Evolutionary conservation across 306 rosid species (phyloP), one percentile per base, ranked within the genome.

Genomic region (Acacia crassicarpa): DNA sequence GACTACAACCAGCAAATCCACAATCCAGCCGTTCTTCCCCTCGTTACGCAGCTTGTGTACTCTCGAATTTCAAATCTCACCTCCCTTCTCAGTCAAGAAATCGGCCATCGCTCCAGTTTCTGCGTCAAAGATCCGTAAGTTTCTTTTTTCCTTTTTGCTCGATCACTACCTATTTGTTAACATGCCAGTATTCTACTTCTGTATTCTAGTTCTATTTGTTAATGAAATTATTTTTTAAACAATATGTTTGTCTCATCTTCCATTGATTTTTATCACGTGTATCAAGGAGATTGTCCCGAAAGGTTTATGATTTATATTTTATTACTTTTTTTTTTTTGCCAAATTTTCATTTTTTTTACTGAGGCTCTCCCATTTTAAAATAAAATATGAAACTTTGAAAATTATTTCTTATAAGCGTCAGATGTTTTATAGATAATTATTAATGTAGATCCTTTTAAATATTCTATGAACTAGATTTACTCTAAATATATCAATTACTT

Each of bases 101-200:
- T 95, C 15, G 80, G 85, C 72, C 66, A 51, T 15, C 85, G 80
- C 27, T 89, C 93, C 72, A 90, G 76, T 84, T 95, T 95, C 87
- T 95, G 99, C 76, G 86, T 94, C 49, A 92, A 89, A 78, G 88
- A 95, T 73, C 84, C 89, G 99, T 95, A 70, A 87, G 99, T 85
- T 15, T 20, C 17, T 38, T 75, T 35, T 35, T 72, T 5, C n/a
- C 9, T 72, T 17, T 53, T 38, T 2, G 12, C 61, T 40, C 25
- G 82, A 8, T 49, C 66, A 40, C 10, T 8, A 19, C 67, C 45
- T 45, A 3, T 67, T 38, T 40, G 65, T 78, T 67, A 7, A 67
- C 19, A 59, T 79, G 16, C 3, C 8, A 38, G 8, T 38, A 38
- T 38, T 38, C 38, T 33, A 33, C 38, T 33, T 4, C 4, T 33